Evolutionary conservation across 176 grass and related monocot genomes (phyloP).

Genomic region (Carex kokanica): DNA sequence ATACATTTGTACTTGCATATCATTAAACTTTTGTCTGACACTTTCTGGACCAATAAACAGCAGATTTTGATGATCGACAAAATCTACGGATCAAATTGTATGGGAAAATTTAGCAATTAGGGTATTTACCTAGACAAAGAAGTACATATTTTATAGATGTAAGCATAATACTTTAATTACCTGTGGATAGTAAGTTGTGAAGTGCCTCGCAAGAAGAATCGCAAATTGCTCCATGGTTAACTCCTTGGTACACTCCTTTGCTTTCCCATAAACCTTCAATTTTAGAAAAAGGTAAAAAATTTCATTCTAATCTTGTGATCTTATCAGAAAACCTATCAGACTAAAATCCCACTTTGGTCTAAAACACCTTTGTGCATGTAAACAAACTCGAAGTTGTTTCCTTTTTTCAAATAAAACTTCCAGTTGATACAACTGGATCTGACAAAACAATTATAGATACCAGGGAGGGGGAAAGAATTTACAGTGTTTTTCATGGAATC

Average conservation of each 20-base stretch:
- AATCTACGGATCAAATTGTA: neutral
- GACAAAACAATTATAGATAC: too few species aligned
- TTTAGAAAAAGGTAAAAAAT: neutral
- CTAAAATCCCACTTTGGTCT: neutral
- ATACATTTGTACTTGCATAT: too few species aligned
- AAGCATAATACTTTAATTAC: slow-evolving; percentile 20
- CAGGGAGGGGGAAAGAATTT: neutral
- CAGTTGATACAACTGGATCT: neutral
- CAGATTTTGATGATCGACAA: neutral
- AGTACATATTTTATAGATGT: neutral
- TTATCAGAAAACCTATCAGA: neutral
- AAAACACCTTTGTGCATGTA: neutral
- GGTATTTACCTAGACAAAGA: neutral
- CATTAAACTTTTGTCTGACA: neutral
- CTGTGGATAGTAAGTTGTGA: slow-evolving; percentile 63
- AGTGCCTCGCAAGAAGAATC: slow-evolving; percentile 69
- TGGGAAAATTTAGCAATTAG: neutral
- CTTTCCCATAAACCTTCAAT: slow-evolving; percentile 84
- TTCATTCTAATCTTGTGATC: neutral
- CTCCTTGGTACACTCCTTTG: slow-evolving; percentile 73
- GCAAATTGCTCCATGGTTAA: slow-evolving; percentile 81
- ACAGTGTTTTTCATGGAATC: slow-evolving; percentile 99
- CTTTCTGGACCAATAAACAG: neutral
- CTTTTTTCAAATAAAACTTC: neutral
- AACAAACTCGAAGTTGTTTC: neutral